Base-by-base conservation (phyloP, 441 rosid species). In the Croton setiger region DNA sequence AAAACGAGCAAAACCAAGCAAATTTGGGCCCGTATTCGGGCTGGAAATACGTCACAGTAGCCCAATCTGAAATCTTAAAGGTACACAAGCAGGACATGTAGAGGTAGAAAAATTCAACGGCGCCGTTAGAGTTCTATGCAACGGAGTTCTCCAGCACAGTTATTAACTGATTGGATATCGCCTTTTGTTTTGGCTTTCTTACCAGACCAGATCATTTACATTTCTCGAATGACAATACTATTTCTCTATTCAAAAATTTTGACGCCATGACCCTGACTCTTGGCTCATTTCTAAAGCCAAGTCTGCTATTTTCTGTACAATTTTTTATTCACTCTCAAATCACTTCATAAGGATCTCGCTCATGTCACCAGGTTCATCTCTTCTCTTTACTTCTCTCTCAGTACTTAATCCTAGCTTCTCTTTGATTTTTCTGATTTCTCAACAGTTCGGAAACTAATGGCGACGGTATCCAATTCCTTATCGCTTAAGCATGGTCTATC, bases 361-460 rank as follows among this genome's bases (percentile, higher is more conserved):
- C 67, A 86, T 84, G 93, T 76, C 75, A 63, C 65, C 80, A 85
- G 89, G 96, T 86, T 72, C 67, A 35, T 4, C 66, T 71, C 23
- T 58, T 23, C 54, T 61, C 5, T 66, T 67, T 53, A 75, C 43
- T 59, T 31, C 59, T 13, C 43, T 39, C 9, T 5, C 36, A 62
- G 66, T 67, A 12, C 44, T 58, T 74, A 36, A 41, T 41, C 55
- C 33, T 37, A 55, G 47, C 44, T 33, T 51, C 31, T 27, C 31
- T 27, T 2, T 27, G 31, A 27, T 27, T 27, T 27, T 27, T 48
- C 68, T 43, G 63, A 67, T 60, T 66, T 69, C 49, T 35, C 73
- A 70, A 63, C 88, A 83, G 92, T 79, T 39, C 83, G 86, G 5
- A 81, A 74, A 76, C 67, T 69, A 49, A 90, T 93, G 97, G 89